A percentile compares a stretch with the other conserved stretches of the same genome.
Conservation (phyloP, 1,284 basidiomycete species). For the Moesziomyces aphidis region DNA sequence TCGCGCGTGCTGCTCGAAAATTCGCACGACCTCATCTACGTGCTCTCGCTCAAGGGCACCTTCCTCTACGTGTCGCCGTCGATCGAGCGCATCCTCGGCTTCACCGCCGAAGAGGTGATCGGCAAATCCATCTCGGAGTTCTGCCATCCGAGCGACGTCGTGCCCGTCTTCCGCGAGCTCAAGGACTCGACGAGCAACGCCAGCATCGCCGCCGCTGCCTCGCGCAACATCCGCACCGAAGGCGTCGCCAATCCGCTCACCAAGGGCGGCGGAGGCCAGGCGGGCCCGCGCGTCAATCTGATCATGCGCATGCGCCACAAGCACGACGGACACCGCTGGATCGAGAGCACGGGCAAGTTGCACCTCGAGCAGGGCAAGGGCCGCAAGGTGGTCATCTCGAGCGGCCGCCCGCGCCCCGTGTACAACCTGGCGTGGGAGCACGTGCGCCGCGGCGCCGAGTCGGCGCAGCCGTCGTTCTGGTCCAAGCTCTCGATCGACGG, state of each 20-base stretch:
- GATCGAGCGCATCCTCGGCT: conserved; percentile 61
- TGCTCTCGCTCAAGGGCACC: conserved; percentile 90
- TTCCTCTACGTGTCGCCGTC: conserved; percentile 86
- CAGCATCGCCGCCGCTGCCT: conserved; percentile 62
- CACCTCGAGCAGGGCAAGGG: conserved; percentile 66
- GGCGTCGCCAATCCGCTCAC: conserved; percentile 58
- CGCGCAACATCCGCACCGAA: conserved; percentile 47
- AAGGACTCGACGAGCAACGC: conserved; percentile 77
- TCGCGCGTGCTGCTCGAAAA: conserved; percentile 59
- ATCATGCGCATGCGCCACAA: conserved; percentile 63
- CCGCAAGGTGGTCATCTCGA: conserved; percentile 63
- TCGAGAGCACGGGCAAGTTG: conserved; percentile 61
- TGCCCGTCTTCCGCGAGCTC: conserved; percentile 89
- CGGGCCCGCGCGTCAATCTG: conserved; percentile 61
- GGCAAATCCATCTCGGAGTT: conserved; percentile 81
- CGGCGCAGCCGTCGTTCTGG: conserved; percentile 56
- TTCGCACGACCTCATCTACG: conserved; percentile 81
- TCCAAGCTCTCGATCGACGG: conserved; percentile 59
- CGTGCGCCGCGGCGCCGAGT: conserved; percentile 44
- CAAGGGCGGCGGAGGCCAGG: conserved; percentile 64
- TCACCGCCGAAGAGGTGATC: conserved; percentile 78
- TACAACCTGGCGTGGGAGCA: conserved; percentile 61
- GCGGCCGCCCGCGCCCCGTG: conserved; percentile 55
- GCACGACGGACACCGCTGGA: conserved; percentile 56
- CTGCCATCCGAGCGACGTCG: conserved; percentile 88